Conservation (phyloP, 495 filamentous ascomycete genomes). For the Aspergillus coremiiformis region DNA sequence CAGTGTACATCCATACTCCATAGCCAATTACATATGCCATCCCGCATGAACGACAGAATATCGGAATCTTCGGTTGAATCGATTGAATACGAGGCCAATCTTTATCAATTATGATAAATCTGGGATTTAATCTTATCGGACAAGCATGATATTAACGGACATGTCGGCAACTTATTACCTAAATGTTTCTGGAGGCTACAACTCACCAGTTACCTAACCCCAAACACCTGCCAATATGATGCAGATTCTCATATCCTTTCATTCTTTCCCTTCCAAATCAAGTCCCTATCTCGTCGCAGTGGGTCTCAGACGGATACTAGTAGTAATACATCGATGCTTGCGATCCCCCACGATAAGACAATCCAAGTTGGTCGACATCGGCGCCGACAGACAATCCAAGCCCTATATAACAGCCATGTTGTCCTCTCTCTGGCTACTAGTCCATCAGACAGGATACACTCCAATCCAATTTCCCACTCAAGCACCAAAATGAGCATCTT, state of each 20-base stretch:
- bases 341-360: not conserved
- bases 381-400: no score
- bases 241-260: not conserved
- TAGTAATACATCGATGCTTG: not conserved
- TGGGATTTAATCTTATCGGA: no score
- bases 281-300: no score
- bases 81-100: no score
- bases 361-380: not conserved
- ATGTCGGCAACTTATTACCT: not conserved
- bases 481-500: slow-evolving; percentile 13
- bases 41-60: no score
- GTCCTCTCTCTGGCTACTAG: not conserved
- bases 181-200: not conserved
- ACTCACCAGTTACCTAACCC: no score
- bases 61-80: no score
- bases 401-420: not conserved
- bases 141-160: no score
- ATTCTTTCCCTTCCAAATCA: not conserved
- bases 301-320: no score
- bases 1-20: no score
- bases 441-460: not conserved
- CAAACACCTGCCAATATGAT: not conserved
- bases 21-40: no score
- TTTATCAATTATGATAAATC: no score
- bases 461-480: not conserved